Evolutionary conservation across 257 asterid species (phyloP).

Genomic region (Schizonepeta tenuifolia): DNA sequence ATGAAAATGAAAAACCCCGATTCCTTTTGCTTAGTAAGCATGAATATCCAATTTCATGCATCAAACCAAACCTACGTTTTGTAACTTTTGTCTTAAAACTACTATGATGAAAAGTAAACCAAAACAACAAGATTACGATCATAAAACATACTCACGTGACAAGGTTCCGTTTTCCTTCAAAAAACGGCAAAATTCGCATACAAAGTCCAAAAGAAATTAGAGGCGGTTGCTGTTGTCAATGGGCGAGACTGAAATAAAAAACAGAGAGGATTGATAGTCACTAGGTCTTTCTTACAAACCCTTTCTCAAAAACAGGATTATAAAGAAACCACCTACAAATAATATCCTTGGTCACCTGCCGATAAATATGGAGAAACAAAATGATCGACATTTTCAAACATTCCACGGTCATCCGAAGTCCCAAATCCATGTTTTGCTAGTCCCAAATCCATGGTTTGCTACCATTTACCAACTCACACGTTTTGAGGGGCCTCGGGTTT

Average conservation of each 20-base stretch:
- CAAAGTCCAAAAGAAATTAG: neutral
- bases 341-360: conserved; percentile 6
- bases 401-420: conserved; percentile 7
- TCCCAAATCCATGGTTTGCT: conserved; percentile 14
- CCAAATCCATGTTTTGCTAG: conserved; percentile 11
- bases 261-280: neutral
- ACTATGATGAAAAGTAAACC: neutral
- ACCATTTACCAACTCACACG: no score
- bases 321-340: conserved; percentile 33
- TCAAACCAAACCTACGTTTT: no score
- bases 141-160: neutral
- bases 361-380: conserved; percentile 12
- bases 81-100: no score
- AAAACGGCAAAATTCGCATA: conserved; percentile 19
- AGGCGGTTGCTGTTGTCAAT: neutral
- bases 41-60: neutral
- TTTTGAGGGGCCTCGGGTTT: conserved; percentile 45
- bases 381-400: conserved; percentile 16
- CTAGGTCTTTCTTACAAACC: conserved; percentile 39
- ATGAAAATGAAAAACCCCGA: no score
- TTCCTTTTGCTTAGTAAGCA: neutral
- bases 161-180: neutral
- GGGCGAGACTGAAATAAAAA: neutral
- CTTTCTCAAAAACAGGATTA: conserved; percentile 38
- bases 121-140: neutral